Conservation (phyloP, 2,329 filamentous ascomycete species). For the Seiridium cupressi region DNA sequence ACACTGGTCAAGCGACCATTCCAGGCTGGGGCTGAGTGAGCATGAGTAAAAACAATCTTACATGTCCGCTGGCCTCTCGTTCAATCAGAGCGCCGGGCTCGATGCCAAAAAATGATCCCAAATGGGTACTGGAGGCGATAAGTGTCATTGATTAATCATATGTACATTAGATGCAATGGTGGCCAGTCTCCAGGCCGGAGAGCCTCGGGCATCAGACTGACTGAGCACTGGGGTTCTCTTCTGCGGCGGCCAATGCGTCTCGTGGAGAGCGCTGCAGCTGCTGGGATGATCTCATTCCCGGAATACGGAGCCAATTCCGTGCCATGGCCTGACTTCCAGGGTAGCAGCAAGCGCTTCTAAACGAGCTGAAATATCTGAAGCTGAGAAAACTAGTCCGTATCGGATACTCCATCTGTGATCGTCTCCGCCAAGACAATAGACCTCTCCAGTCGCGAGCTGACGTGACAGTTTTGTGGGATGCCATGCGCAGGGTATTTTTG, state of each 20-base stretch:
- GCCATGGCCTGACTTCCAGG: background rate
- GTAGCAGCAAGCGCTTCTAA: background rate
- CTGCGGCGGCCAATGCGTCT: background rate
- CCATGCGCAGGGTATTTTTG: background rate
- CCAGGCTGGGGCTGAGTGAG: constrained; percentile 1
- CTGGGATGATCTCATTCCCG: background rate
- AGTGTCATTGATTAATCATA: background rate
- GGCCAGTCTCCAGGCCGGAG: background rate
- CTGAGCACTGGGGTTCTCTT: background rate
- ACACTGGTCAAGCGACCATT: background rate
- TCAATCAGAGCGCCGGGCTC: background rate
- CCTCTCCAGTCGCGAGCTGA: background rate
- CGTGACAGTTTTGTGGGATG: background rate
- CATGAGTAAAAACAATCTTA: constrained; percentile 1
- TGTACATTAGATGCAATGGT: background rate
- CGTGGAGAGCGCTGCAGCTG: background rate
- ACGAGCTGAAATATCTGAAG: constrained; percentile 6
- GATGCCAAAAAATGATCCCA: background rate
- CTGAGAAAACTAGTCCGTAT: constrained; percentile 5
- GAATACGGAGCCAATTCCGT: constrained; percentile 1
- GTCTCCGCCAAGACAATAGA: constrained; percentile 8
- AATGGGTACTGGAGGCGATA: background rate
- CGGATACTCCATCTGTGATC: constrained; percentile 7
- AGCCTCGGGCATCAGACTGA: background rate
- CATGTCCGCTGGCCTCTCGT: background rate